Evolutionary conservation across 345 rosid genomes (phyloP), one percentile per base, ranked within the genome.

Genomic region (Bretschneidera sinensis): DNA sequence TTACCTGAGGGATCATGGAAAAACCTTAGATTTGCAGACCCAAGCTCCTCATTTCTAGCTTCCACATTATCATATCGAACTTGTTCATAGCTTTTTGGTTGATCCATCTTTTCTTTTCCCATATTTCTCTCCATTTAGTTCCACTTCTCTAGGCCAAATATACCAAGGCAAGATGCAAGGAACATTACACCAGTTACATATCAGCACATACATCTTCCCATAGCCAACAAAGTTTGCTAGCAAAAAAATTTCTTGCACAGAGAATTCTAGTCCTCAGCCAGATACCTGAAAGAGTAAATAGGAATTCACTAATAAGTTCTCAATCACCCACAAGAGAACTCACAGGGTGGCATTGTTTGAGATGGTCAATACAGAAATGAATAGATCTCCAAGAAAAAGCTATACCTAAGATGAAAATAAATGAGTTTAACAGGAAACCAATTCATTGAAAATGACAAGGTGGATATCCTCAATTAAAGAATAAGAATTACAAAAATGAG

Each of bases 1-100:
- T 77, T 83, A 69, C 78, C 63, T 0, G 85, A 74, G 16, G 83
- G 87, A 71, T 84, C 90, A 34, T 55, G 60, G 56, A 74, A 69
- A 57, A 71, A 70, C 43, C 71, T 76, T 49, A 78, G 94, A 63
- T 84, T 77, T 43, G 78, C 57, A 55, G 81, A 66, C 39, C 73
- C 76, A 17, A 75, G 74, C 52, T 82, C 82, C 11, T 80, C 84
- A 43, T 62, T 75, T 49, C 81, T 70, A 58, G 76, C 54, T 39
- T 84, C 85, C 50, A 71, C 58, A 51, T 73, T 72, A 71, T 39
- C 63, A 64, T 70, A 75, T 49, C 67, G 78, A 62, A 68, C 60
- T 62, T 74, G 76, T 43, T 78, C 79, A 25, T 68, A 70, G 70
- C 64, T 76, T 60, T 63, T 75, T 56, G 59, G 76, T 35, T 64